Conservation (phyloP, 139 green algal species). For the Chloropicon primus region DNA sequence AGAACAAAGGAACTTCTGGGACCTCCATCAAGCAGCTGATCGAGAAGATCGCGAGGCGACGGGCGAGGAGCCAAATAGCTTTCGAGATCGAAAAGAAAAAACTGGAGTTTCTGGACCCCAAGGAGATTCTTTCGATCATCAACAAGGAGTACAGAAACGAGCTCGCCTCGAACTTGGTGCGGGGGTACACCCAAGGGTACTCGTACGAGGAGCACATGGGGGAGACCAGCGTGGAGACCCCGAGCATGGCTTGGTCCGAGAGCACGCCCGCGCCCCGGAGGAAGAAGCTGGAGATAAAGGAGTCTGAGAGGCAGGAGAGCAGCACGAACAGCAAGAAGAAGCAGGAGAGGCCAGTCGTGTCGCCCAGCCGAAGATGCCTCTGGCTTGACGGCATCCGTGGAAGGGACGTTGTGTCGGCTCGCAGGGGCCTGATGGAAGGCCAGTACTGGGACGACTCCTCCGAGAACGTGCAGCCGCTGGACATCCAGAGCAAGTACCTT, state of each 20-base stretch:
- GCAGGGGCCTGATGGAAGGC: neutral
- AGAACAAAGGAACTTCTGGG: neutral
- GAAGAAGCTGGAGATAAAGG: neutral
- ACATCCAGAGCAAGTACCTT: neutral
- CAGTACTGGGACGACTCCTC: neutral
- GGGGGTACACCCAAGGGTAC: neutral
- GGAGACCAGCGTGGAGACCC: neutral
- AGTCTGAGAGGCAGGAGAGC: neutral
- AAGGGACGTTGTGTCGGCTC: neutral
- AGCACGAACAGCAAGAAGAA: neutral
- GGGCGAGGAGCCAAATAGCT: neutral
- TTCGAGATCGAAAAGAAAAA: neutral
- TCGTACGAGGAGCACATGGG: neutral
- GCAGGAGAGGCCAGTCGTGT: neutral
- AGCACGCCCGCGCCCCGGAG: neutral
- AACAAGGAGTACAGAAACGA: neutral
- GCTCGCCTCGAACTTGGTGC: neutral
- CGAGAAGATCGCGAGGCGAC: neutral
- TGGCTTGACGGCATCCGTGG: neutral
- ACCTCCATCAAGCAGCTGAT: neutral
- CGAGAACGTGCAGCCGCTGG: constrained; percentile 2
- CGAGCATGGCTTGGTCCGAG: neutral
- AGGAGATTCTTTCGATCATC: neutral
- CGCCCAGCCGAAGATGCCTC: neutral
- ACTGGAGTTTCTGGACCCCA: neutral